Percentiles rank a stretch among this genome's conserved stretches.
Conservation (phyloP, 495 filamentous ascomycete genomes). For the Astrothelium subdiscretum region DNA sequence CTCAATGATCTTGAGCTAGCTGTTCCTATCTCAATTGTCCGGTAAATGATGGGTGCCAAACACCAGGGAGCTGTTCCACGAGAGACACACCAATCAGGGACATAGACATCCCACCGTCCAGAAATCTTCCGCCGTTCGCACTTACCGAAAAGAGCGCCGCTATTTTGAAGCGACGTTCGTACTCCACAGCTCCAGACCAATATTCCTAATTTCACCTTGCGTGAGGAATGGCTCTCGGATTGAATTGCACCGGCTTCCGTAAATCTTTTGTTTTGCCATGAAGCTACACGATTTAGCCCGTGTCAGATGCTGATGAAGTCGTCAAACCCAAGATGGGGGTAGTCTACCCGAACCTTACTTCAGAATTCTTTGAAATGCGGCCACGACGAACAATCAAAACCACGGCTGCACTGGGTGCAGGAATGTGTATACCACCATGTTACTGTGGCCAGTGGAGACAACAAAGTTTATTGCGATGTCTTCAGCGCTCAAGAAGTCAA, state of each 20-base stretch:
- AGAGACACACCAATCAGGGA: no score
- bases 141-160: no score
- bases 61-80: no score
- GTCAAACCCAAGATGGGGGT: conserved; percentile 29
- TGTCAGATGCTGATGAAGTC: conserved; percentile 57
- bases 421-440: conserved; percentile 60
- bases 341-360: conserved; percentile 49
- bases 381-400: conserved; percentile 61
- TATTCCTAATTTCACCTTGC: conserved; percentile 67
- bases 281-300: conserved; percentile 50
- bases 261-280: conserved; percentile 55
- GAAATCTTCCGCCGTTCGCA: no score
- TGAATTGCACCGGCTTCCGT: conserved; percentile 52
- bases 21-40: no score
- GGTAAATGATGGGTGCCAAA: no score
- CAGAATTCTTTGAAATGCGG: conserved; percentile 55
- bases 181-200: conserved; percentile 39
- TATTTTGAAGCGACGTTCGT: background rate
- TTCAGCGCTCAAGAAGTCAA: conserved; percentile 33
- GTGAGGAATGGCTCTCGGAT: conserved; percentile 58
- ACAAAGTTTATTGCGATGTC: conserved; percentile 56
- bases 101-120: no score
- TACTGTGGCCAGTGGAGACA: conserved; percentile 66
- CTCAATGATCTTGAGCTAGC: no score
- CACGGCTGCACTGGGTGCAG: conserved; percentile 59